phyloP scores from a whole-genome alignment of 1,284 basidiomycete species.

The Cutaneotrichosporon dermatis region DNA sequence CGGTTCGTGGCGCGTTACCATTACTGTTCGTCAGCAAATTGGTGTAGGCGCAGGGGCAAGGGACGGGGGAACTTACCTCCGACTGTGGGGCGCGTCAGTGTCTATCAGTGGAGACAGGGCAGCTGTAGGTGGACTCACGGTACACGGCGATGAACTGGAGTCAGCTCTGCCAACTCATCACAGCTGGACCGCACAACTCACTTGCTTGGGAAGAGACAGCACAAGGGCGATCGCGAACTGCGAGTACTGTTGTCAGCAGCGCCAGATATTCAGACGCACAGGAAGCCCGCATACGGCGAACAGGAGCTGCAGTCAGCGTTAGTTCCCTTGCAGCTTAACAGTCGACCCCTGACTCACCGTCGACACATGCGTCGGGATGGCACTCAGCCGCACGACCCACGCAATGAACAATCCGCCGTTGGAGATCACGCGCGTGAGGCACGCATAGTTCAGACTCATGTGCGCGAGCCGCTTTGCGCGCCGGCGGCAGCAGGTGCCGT shows the following conservation, averaged over 20 bases:
- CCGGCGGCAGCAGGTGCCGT: conserved; percentile 41
- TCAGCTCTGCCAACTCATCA: conserved; percentile 4
- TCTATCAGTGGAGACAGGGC: neutral
- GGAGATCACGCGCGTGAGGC: conserved; percentile 37
- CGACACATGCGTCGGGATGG: conserved; percentile 37
- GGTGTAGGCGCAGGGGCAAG: too few species aligned
- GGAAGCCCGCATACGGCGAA: conserved; percentile 39
- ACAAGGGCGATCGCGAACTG: conserved; percentile 41
- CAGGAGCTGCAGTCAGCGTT: conserved; percentile 26
- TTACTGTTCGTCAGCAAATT: too few species aligned
- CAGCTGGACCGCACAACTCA: neutral
- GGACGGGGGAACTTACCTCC: too few species aligned
- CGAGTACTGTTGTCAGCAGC: conserved; percentile 24
- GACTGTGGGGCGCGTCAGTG: conserved; percentile 6
- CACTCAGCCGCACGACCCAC: conserved; percentile 36
- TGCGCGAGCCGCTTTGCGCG: conserved; percentile 41
- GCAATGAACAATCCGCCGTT: conserved; percentile 46
- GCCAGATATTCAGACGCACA: neutral
- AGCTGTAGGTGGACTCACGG: neutral
- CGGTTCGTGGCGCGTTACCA: conserved; percentile 55
- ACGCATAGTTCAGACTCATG: conserved; percentile 45
- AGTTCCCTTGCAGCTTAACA: too few species aligned
- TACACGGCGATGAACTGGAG: conserved; percentile 32
- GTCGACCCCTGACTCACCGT: conserved; percentile 48
- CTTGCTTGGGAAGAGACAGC: conserved; percentile 47